Evolutionary conservation across 164 flowering plant genomes (phyloP), one percentile per base, ranked within the genome.

Genomic region (Umbellularia californica): DNA sequence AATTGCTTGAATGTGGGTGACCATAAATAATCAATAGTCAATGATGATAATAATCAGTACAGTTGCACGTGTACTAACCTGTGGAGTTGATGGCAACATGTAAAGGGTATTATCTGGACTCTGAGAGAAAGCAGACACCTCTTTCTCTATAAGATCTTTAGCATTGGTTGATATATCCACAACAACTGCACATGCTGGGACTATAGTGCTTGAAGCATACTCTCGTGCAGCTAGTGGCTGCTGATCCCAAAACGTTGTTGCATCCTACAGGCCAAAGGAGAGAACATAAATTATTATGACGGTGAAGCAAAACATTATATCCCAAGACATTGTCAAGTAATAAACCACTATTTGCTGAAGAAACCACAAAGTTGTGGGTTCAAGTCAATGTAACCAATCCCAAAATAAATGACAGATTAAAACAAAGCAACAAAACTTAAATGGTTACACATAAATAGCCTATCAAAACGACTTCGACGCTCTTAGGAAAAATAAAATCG

Each of bases 31-130:
- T 41, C 47, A 41, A 41, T 41, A 5, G 10, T 41, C 47, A 41
- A 41, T 41, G 11, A 41, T 9, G 47, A 41, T 41, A 3, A 74
- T 14, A 41, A 65, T 50, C 30, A 73, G 28, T 68, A 28, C 30
- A 73, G 27, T 68, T 58, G 50, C 9, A 47, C 5, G 7, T 1
- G 28, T 73, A 79, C 83, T 63, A 69, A 96, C 98, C 98, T 94
- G 95, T 69, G 97, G 95, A 69, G 94, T 91, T 75, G 98, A 84
- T 69, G 99, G 99, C 79, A 96, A 88, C 98, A 94, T 94, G 88
- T 91, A 91, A 69, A 92, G 90, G 79, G 88, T 94, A 78, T 92
- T 94, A 79, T 92, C 98, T 76, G 98, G 99, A 83, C 92, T 88
- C 75, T 79, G 86, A 73, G 82, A 87, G 80, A 90, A 94, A 50